These are phyloP conservation scores for Apodospora peruviana DNA, from an alignment of 495 filamentous ascomycete species.

Conservation along the genomic window DNA sequence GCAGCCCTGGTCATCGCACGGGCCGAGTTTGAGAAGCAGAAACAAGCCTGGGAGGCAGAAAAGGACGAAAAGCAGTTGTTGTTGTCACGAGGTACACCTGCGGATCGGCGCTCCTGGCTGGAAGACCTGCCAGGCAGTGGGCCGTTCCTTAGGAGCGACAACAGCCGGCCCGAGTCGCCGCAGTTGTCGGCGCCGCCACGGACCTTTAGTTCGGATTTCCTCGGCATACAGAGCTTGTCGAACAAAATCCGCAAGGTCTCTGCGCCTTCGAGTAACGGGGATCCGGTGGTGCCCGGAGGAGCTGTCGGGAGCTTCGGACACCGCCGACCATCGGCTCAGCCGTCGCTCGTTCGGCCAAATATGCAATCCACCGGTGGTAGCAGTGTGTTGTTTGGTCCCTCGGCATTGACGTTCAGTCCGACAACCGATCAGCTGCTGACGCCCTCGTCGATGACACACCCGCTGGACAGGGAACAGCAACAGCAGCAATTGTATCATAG, in stretches of 20 bases:
- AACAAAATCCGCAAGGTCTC: constrained; percentile 38
- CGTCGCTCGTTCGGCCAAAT: constrained; percentile 23
- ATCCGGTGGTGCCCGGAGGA: constrained; percentile 26
- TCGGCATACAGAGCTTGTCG: constrained; percentile 38
- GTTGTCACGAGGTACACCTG: too few relatives aligned
- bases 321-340: constrained; percentile 37
- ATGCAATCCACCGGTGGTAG: constrained; percentile 3
- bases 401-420: constrained; percentile 23
- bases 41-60: constrained; percentile 63
- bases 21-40: constrained; percentile 39
- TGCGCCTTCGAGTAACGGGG: constrained; percentile 39
- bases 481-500: too few relatives aligned
- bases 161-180: constrained; percentile 44
- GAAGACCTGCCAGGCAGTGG: constrained; percentile 47
- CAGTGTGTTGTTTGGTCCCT: constrained; percentile 23
- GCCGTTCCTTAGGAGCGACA: constrained; percentile 31
- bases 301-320: constrained; percentile 15
- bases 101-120: constrained; percentile 73
- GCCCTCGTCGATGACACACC: constrained; percentile 43
- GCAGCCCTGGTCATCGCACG: constrained; percentile 51
- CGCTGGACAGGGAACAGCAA: constrained; percentile 54
- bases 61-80: constrained; percentile 59
- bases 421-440: constrained; percentile 24
- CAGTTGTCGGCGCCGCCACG: constrained; percentile 34
- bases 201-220: constrained; percentile 44